Conservation (phyloP, 805 yeast species). For the Saccharomycopsis fibuligera region DNA sequence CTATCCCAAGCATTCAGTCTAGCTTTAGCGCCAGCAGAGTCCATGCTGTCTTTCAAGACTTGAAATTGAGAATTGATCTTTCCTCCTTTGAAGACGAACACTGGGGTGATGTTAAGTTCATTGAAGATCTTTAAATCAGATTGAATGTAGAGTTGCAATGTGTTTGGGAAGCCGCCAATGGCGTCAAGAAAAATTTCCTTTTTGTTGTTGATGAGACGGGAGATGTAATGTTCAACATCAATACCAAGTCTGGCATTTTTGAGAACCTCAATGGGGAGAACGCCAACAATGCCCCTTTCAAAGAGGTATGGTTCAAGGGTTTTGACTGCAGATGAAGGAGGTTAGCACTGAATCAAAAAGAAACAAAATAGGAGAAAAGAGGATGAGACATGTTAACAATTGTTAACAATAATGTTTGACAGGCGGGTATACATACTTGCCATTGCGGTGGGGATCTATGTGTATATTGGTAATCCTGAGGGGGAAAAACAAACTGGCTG, state of each 20-base stretch:
- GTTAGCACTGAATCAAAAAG: too few species aligned
- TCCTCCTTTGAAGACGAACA: constrained; percentile 74
- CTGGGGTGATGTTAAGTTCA: constrained; percentile 62
- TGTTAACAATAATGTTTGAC: too few species aligned
- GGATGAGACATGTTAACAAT: too few species aligned
- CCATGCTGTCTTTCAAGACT: constrained; percentile 21
- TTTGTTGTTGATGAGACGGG: constrained; percentile 48
- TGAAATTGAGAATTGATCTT: constrained; percentile 32
- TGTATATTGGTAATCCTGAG: too few species aligned
- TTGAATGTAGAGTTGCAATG: constrained; percentile 49
- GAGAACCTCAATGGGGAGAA: constrained; percentile 7
- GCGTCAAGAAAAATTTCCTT: constrained; percentile 70
- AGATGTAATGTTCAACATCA: constrained; percentile 42
- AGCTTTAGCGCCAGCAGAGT: neutral
- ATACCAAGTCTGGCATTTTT: constrained; percentile 30
- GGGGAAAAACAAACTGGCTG: too few species aligned
- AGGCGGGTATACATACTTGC: too few species aligned
- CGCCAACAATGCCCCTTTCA: constrained; percentile 14
- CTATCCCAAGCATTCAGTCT: constrained; percentile 42
- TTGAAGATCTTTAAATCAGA: constrained; percentile 57
- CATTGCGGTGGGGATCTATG: too few species aligned
- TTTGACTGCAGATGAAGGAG: constrained; percentile 11
- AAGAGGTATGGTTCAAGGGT: constrained; percentile 15
- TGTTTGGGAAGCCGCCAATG: constrained; percentile 72
- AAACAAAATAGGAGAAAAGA: too few species aligned